Base-by-base conservation (phyloP, 495 filamentous ascomycete species). In the Aspergillus homomorphus region DNA sequence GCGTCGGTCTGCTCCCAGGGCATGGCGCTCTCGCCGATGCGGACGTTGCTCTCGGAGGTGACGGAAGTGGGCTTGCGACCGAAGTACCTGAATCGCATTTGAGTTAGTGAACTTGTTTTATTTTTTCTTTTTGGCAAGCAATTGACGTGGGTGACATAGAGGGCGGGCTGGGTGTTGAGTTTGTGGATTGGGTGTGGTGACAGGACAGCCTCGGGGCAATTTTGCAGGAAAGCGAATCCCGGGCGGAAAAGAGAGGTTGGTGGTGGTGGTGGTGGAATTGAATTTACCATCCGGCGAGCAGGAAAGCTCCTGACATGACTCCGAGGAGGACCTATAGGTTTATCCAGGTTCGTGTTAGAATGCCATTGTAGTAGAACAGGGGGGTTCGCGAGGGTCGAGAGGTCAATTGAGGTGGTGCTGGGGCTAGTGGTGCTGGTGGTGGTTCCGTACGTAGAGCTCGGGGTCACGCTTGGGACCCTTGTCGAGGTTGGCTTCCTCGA, bases 241-340 rank as follows among this genome's bases (percentile, higher is more conserved):
- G 30, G 49, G 43, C n/a, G 14, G 33, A 41, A 12, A 55, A 15
- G 16, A n/a, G 10, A 33, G 42, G 30, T 51, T 26, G 45, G 42
- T 56, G 41, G 78, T 87, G 85, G 85, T 62, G 91, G 91, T 76
- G 89, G 87, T 55, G 65, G 60, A n/a, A n/a, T n/a, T n/a, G 55
- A 45, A 72, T 67, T 76, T 63, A 79, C 85, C 85, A 96, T 66
- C 94, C 94, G 57, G 89, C 95, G 69, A 94, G 82, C 56, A 85
- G 83, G 66, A 96, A 89, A 66, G 89, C 89, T 69, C 87, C 85
- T 58, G 89, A 87, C 95, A 98, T 97, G 65, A 98, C 87, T 67
- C 84, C 89, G 59, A 91, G 80, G 52, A 98, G 86, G 66, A 96
- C 85, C 94, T 98, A 63, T 62, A 30, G 18, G 54, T 8, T 0